Conservation (phyloP, 2,329 filamentous ascomycete genomes). For the Phialocephala subalpina region DNA sequence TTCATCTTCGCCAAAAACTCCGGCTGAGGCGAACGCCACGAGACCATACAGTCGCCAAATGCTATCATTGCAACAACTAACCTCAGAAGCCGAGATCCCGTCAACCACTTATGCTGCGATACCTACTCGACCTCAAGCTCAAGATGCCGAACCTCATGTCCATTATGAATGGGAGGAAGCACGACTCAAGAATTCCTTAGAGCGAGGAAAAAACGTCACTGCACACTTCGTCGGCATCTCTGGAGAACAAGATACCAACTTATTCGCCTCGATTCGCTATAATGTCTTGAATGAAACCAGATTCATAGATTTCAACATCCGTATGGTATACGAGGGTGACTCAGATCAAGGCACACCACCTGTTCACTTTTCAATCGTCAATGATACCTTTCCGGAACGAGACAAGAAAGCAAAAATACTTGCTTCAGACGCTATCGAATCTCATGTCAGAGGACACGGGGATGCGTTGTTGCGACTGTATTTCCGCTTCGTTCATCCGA, state of each 20-base stretch:
- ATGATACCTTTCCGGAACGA: conserved; percentile 54
- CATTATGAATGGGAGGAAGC: not conserved
- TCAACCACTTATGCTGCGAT: not conserved
- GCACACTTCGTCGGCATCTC: conserved; percentile 55
- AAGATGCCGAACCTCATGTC: not conserved
- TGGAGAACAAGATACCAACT: conserved; percentile 55
- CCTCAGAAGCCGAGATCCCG: conserved; percentile 15
- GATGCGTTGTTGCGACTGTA: conserved; percentile 53
- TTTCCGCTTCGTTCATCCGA: conserved; percentile 55
- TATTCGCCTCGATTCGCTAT: conserved; percentile 56
- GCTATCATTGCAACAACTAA: conserved; percentile 28
- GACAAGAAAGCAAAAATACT: conserved; percentile 48
- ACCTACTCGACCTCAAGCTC: conserved; percentile 12
- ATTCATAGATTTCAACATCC: conserved; percentile 52
- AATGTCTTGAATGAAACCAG: conserved; percentile 54
- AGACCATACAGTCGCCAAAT: conserved; percentile 20
- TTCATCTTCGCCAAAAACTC: conserved; percentile 5
- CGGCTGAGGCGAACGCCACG: not conserved
- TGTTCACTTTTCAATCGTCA: conserved; percentile 54
- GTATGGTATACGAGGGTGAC: conserved; percentile 51
- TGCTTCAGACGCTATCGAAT: conserved; percentile 53
- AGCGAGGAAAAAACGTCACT: conserved; percentile 51
- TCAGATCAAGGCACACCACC: conserved; percentile 48
- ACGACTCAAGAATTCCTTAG: conserved; percentile 46
- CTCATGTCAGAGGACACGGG: conserved; percentile 50